Evolutionary conservation across 192 early-diverging fungal genomes (phyloP).

Genomic region (Umbelopsis sp.): DNA sequence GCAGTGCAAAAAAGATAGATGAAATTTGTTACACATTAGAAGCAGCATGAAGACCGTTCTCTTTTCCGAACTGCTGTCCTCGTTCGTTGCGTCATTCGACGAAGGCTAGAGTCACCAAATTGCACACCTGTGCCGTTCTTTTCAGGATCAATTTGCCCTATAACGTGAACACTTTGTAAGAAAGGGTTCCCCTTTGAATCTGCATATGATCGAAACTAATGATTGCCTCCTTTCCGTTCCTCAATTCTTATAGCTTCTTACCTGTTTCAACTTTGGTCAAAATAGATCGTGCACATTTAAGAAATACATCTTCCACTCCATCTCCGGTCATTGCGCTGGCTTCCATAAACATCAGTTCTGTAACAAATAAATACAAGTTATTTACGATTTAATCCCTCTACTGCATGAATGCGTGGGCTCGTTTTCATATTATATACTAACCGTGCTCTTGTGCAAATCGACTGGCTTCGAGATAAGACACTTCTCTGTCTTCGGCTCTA

Average conservation of each 20-base stretch:
- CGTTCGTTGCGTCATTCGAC: conserved; percentile 54
- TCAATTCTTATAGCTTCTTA: neutral
- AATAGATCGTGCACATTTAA: conserved; percentile 54
- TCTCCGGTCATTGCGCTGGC: conserved; percentile 59
- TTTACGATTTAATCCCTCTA: conserved; percentile 2
- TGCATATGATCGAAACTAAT: neutral
- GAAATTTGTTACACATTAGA: conserved; percentile 5
- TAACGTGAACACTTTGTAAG: neutral
- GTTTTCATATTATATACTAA: neutral
- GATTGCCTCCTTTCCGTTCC: no score
- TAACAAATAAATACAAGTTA: neutral
- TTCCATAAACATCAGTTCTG: conserved; percentile 63
- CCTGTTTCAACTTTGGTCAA: conserved; percentile 57
- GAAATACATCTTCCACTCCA: conserved; percentile 59
- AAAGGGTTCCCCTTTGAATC: neutral
- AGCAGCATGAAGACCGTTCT: conserved; percentile 46
- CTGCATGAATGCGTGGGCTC: neutral
- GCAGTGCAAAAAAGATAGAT: neutral
- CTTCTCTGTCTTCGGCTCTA: conserved; percentile 50
- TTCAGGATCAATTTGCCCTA: conserved; percentile 55
- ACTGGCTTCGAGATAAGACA: conserved; percentile 53
- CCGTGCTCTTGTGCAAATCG: conserved; percentile 54
- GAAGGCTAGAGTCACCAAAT: conserved; percentile 52
- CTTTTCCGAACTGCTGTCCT: conserved; percentile 36
- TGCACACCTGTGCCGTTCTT: conserved; percentile 54